A percentile compares a stretch with the other conserved stretches of the same genome.
phyloP scores from a whole-genome alignment of 495 filamentous ascomycete species.

The Acidomyces sp. region DNA sequence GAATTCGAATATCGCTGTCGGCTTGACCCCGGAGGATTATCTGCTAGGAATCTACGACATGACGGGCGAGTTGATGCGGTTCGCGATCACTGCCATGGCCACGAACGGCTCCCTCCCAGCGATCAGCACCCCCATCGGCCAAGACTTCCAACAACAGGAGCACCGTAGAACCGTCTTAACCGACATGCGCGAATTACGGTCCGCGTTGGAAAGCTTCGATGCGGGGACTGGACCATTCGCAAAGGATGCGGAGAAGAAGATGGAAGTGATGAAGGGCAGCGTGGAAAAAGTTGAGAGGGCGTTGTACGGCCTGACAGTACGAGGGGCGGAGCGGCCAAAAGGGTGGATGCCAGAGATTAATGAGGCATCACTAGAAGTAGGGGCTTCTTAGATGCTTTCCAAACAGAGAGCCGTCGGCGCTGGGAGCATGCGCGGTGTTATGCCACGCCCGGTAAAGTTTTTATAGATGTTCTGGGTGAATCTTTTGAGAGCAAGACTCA shows the following conservation, averaged over 20 bases:
- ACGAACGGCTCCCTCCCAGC: constrained; percentile 38
- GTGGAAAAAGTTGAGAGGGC: constrained; percentile 90
- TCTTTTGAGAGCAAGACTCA: no score
- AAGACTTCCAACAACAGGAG: constrained; percentile 19
- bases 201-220: constrained; percentile 58
- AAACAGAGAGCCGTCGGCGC: no score
- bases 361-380: no score
- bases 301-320: constrained; percentile 70
- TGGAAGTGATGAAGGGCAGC: constrained; percentile 70
- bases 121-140: constrained; percentile 20
- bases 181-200: constrained; percentile 63
- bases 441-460: no score
- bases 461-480: no score
- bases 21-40: constrained; percentile 71
- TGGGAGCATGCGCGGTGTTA: no score
- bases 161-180: constrained; percentile 45
- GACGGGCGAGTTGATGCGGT: constrained; percentile 89
- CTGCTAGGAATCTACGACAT: constrained; percentile 85
- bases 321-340: constrained; percentile 76
- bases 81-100: constrained; percentile 71
- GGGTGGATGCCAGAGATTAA: constrained; percentile 83
- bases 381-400: no score
- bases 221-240: constrained; percentile 34
- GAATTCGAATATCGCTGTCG: constrained; percentile 29
- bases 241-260: constrained; percentile 62